Percentiles rank a stretch among this genome's conserved stretches.
Evolutionary conservation across 1,139 yeast genomes (phyloP).

Genomic region (Suhomyces terraborum): DNA sequence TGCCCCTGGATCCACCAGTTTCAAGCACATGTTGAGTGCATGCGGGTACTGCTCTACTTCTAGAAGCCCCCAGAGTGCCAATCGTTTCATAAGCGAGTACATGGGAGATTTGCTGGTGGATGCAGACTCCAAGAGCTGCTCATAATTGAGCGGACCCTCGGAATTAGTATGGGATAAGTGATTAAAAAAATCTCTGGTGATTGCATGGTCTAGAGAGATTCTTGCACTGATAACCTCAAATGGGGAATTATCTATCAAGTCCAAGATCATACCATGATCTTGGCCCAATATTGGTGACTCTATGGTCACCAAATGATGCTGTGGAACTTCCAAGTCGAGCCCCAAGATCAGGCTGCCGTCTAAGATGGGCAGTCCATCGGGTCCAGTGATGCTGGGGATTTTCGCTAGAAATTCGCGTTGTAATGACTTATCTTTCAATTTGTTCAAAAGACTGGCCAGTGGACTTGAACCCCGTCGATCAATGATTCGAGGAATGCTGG

Average conservation of each 20-base stretch:
- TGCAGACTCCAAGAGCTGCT: conserved; percentile 22
- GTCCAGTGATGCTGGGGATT: not conserved
- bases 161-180: conserved; percentile 6
- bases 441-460: not conserved
- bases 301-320: conserved; percentile 33
- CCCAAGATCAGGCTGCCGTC: not conserved
- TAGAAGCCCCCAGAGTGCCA: conserved; percentile 36
- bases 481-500: not conserved
- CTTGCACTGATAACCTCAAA: conserved; percentile 35
- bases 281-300: conserved; percentile 27
- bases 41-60: conserved; percentile 28
- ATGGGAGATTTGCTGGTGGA: conserved; percentile 16
- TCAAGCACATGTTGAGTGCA: conserved; percentile 23
- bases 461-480: not conserved
- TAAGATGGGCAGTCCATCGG: not conserved
- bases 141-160: conserved; percentile 16
- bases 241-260: conserved; percentile 24
- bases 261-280: conserved; percentile 28
- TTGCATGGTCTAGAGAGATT: conserved; percentile 22
- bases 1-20: too few species aligned
- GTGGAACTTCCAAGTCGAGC: conserved; percentile 34
- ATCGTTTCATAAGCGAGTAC: conserved; percentile 23
- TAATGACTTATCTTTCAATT: not conserved
- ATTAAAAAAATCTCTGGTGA: conserved; percentile 20
- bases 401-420: not conserved